phyloP scores from a whole-genome alignment of 768 basidiomycete genomes.

The Coprinellus aureogranulatus region DNA sequence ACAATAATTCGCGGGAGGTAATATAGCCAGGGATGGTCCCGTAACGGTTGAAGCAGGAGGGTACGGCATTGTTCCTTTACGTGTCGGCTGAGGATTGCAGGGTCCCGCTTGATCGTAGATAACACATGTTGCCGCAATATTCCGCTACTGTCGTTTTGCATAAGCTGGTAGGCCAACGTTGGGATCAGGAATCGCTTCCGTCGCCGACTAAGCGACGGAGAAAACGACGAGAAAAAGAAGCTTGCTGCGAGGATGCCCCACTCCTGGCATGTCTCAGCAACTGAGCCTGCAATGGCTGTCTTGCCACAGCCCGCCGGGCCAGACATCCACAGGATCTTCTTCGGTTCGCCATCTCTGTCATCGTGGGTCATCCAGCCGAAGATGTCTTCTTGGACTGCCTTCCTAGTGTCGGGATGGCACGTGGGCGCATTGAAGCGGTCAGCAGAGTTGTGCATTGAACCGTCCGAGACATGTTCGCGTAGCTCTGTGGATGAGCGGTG shows the following conservation, averaged over 20 bases:
- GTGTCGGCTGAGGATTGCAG: neutral
- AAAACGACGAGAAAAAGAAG: constrained; percentile 10
- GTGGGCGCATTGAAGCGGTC: constrained; percentile 3
- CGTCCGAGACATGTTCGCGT: neutral
- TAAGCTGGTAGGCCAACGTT: neutral
- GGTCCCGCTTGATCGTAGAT: neutral
- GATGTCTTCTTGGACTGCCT: constrained; percentile 6
- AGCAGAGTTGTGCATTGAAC: constrained; percentile 9
- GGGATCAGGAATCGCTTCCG: neutral
- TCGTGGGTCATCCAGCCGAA: constrained; percentile 1
- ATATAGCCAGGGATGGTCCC: neutral
- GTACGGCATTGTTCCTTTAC: neutral
- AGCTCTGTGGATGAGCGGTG: neutral
- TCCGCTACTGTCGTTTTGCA: neutral
- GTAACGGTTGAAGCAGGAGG: neutral
- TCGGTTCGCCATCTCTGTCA: neutral
- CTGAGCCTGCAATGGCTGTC: constrained; percentile 7
- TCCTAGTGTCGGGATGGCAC: constrained; percentile 2
- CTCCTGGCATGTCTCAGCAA: constrained; percentile 4
- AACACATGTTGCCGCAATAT: neutral
- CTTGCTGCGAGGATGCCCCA: constrained; percentile 2
- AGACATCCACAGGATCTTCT: neutral
- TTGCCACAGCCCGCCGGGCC: constrained; percentile 11
- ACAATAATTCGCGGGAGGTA: neutral
- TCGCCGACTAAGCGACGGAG: neutral